A percentile compares a stretch with the other conserved stretches of the same genome.
Conservation (phyloP, 2,329 filamentous ascomycete species). For the Monilinia polystroma region DNA sequence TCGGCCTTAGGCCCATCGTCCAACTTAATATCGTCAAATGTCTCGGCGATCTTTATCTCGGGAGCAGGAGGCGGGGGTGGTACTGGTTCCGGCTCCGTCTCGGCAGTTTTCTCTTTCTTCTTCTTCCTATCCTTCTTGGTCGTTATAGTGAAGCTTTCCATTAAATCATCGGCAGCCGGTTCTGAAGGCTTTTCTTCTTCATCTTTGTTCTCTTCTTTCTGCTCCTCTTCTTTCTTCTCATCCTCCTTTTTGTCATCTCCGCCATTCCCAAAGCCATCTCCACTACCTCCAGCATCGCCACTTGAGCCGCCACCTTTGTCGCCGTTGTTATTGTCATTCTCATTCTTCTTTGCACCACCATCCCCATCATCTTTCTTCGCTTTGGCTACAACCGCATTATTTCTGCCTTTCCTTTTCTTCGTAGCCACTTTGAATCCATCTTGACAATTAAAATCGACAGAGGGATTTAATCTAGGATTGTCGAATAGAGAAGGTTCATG, state of each 20-base stretch:
- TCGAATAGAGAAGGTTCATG: conserved; percentile 43
- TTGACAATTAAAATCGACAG: conserved; percentile 58
- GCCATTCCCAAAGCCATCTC: conserved; percentile 40
- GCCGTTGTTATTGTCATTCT: conserved; percentile 41
- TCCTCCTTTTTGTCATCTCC: conserved; percentile 39
- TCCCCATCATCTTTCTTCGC: conserved; percentile 47
- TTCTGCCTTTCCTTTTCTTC: conserved; percentile 54
- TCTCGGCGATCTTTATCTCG: conserved; percentile 46
- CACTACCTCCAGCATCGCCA: conserved; percentile 40
- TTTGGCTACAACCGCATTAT: conserved; percentile 37
- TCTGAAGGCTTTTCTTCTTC: conserved; percentile 32
- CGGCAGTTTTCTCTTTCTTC: conserved; percentile 46
- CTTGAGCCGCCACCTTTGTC: conserved; percentile 41
- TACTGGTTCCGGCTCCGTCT: conserved; percentile 35
- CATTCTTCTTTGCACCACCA: conserved; percentile 47
- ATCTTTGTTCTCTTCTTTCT: conserved; percentile 38
- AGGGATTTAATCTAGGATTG: conserved; percentile 47
- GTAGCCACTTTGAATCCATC: conserved; percentile 56
- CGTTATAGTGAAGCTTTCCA: conserved; percentile 12
- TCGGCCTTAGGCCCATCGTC: conserved; percentile 61
- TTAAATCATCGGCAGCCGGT: background rate
- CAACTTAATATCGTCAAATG: conserved; percentile 70
- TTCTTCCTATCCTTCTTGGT: conserved; percentile 47
- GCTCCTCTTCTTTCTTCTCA: conserved; percentile 45
- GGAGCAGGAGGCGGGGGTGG: conserved; percentile 34